Evolutionary conservation across 345 rosid genomes (phyloP).

Genomic region (Populus ilicifolia): DNA sequence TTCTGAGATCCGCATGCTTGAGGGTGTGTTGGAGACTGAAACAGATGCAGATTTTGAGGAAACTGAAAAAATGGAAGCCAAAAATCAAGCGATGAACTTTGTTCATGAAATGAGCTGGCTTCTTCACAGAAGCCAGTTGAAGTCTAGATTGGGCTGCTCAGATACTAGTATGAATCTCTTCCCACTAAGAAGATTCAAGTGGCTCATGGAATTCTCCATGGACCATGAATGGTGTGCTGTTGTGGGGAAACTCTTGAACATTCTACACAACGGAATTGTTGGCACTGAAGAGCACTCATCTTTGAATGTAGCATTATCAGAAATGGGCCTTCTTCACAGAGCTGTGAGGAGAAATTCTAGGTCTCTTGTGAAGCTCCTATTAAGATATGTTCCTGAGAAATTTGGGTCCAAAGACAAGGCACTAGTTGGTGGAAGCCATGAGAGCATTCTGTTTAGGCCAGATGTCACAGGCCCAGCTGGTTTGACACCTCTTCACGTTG

Average conservation of each 20-base stretch:
- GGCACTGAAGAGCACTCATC: slow-evolving; percentile 57
- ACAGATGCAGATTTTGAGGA: slow-evolving; percentile 39
- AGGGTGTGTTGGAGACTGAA: slow-evolving; percentile 56
- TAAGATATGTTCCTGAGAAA: slow-evolving; percentile 58
- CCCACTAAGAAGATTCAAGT: slow-evolving; percentile 69
- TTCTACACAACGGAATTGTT: slow-evolving; percentile 61
- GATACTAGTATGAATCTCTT: slow-evolving; percentile 62
- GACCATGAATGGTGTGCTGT: slow-evolving; percentile 97
- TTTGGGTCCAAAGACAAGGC: slow-evolving; percentile 24
- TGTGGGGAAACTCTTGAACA: slow-evolving; percentile 71
- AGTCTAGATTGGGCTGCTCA: slow-evolving; percentile 50
- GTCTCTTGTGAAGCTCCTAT: slow-evolving; percentile 72
- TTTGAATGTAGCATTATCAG: slow-evolving; percentile 47
- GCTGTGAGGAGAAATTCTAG: slow-evolving; percentile 88
- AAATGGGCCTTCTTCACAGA: slow-evolving; percentile 87
- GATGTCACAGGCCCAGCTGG: slow-evolving; percentile 88
- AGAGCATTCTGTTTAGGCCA: slow-evolving; percentile 62
- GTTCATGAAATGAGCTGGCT: slow-evolving; percentile 98
- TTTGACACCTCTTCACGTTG: slow-evolving; percentile 97
- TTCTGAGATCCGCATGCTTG: slow-evolving; percentile 79
- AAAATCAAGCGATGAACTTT: slow-evolving; percentile 79
- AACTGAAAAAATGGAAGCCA: slow-evolving; percentile 39
- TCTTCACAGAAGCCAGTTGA: slow-evolving; percentile 73
- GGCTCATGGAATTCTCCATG: slow-evolving; percentile 92
- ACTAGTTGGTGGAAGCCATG: slow-evolving; percentile 21